These are phyloP conservation scores for Cyphellophora attinorum DNA, from an alignment of 2,329 filamentous ascomycete genomes.

Conservation along the genomic window DNA sequence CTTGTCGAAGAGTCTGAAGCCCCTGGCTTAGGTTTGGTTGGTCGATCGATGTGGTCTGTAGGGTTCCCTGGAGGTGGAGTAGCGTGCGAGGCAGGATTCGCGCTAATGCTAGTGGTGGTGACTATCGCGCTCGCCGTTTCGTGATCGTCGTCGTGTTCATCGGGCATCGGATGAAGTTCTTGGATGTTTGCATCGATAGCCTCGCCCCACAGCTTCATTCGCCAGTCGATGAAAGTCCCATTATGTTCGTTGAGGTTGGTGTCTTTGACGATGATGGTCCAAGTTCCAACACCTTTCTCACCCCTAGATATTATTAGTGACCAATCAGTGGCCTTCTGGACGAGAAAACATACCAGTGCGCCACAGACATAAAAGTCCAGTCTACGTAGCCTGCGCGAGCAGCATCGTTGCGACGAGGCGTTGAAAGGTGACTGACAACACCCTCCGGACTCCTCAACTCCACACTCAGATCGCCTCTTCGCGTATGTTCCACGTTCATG, in stretches of 20 bases:
- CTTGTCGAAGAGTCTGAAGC: constrained; percentile 19
- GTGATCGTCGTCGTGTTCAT: constrained; percentile 72
- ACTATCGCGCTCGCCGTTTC: constrained; percentile 47
- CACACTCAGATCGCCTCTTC: constrained; percentile 83
- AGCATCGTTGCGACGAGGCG: constrained; percentile 60
- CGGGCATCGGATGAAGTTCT: constrained; percentile 68
- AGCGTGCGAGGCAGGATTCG: constrained; percentile 33
- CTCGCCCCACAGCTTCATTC: constrained; percentile 89
- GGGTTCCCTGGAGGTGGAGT: constrained; percentile 38
- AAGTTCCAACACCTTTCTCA: constrained; percentile 75
- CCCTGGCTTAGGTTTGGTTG: constrained; percentile 50
- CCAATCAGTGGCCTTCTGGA: constrained; percentile 2
- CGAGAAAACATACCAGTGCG: constrained; percentile 63
- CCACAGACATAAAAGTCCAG: constrained; percentile 99
- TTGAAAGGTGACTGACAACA: constrained; percentile 74
- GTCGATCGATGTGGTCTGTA: constrained; percentile 57
- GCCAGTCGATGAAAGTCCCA: constrained; percentile 83
- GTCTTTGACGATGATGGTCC: constrained; percentile 87
- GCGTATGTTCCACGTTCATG: constrained; percentile 86
- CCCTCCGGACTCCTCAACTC: constrained; percentile 79
- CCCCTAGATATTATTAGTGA: constrained; percentile 52
- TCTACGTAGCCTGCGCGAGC: constrained; percentile 66
- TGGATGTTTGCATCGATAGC: constrained; percentile 67
- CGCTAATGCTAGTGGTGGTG: constrained; percentile 51
- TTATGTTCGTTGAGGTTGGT: constrained; percentile 64